A percentile compares a stretch with the other conserved stretches of the same genome.
Conservation (phyloP, 208 protist genomes). For the Trypanosomatidae sp. region DNA sequence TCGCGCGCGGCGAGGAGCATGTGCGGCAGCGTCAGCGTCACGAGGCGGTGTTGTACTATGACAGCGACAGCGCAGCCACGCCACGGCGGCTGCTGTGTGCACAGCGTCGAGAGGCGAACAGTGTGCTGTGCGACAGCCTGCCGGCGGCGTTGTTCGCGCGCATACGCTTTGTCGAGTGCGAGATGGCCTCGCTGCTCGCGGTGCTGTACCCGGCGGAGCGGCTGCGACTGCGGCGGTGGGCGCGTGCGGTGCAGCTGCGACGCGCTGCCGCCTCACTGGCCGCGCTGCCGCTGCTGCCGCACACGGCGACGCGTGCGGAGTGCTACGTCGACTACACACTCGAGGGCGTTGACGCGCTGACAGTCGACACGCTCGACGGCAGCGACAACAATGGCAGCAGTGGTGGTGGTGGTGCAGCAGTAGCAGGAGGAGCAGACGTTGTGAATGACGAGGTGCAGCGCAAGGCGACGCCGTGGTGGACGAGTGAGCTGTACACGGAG, state of each 20-base stretch:
- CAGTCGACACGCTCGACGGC: slow-evolving; percentile 27
- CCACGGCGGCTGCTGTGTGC: slow-evolving; percentile 66
- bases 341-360: slow-evolving; percentile 39
- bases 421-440: slow-evolving; percentile 1
- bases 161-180: slow-evolving; percentile 57
- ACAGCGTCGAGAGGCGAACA: slow-evolving; percentile 67
- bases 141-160: slow-evolving; percentile 72
- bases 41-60: slow-evolving; percentile 54
- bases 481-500: slow-evolving; percentile 78
- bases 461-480: slow-evolving; percentile 83
- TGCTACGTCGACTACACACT: slow-evolving; percentile 72
- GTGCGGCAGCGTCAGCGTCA: slow-evolving; percentile 69
- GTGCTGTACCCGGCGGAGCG: slow-evolving; percentile 42
- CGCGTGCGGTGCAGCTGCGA: slow-evolving; percentile 3
- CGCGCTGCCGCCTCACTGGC: slow-evolving; percentile 21
- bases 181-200: slow-evolving; percentile 53
- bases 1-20: slow-evolving; percentile 49
- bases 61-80: slow-evolving; percentile 23
- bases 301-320: slow-evolving; percentile 27
- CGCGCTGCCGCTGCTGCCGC: slow-evolving; percentile 46
- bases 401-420: neutral
- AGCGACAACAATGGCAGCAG: no score
- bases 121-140: slow-evolving; percentile 57
- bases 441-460: slow-evolving; percentile 56
- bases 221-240: slow-evolving; percentile 30